Base-by-base conservation (phyloP, 2,329 filamentous ascomycete species). In the Diaporthe ilicicola region DNA sequence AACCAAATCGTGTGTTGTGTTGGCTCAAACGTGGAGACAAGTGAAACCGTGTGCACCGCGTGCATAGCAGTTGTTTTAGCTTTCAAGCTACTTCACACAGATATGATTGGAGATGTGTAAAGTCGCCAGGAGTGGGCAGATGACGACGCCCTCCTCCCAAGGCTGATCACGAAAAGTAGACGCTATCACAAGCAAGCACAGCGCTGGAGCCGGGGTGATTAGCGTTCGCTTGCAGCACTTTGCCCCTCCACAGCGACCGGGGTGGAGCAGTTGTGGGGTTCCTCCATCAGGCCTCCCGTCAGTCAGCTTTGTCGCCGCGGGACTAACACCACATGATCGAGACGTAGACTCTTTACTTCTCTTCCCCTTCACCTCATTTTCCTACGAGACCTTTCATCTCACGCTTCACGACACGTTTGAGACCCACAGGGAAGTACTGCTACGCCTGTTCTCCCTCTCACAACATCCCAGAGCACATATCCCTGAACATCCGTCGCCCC, bases 271-370 rank as follows among this genome's bases (percentile, higher is more conserved):
- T 64, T 29, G 59, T 44, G 59, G 59, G 59, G 59, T 64, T 50
- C 42, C 32, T 50, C 19, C 59, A 50, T 48, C 59, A 64, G 59
- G 59, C 59, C 59, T 64, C 44, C 59, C n/a, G n/a, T n/a, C n/a
- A n/a, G 59, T 64, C 59, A 64, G 59, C 59, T 64, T 64, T 64
- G 59, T 64, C 44, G 59, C 59, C 34, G 27, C 59, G 44, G 5
- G 44, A 64, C 59, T 64, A 37, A 64, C 59, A 64, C 59, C 59
- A 64, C 59, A 64, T 64, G 59, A 64, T 64, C 48, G 59, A 50
- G 22, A 37, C 12, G 59, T 37, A 32, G 59, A 37, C 9, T 46
- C 42, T 64, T 64, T 24, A 50, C 12, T 27, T 27, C 9, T 19
- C 8, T 46, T 22, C 19, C 24, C 27, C 7, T 4, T 12, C 13